Evolutionary conservation across 768 basidiomycete genomes (phyloP), one percentile per base, ranked within the genome.

Genomic region (Hydnomerulius pinastri): DNA sequence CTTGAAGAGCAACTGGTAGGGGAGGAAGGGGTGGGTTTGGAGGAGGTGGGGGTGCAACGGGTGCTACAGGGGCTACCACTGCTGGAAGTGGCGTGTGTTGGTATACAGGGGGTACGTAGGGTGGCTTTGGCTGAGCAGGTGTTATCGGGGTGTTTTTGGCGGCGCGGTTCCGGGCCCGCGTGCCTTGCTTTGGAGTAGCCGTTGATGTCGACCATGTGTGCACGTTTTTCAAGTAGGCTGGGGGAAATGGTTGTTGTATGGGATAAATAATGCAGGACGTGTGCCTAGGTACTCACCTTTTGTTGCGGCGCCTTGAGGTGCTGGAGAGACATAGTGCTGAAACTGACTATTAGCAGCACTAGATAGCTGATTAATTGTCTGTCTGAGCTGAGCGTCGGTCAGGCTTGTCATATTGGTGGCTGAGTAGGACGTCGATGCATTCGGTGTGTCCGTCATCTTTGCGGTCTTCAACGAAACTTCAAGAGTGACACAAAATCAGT

Each of bases 201-300:
- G 78, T 71, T 0, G 85, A 71, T 4, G 77, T 74, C 4, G 85
- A 83, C 86, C 86, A 88, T 20, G 80, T 82, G 27, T 83, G 78
- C 13, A 88, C 71, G 57, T 88, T 88, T 75, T 82, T 86, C 52
- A 80, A 73, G 61, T 88, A 88, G 2, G 79, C 80, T 81, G 37
- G 28, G 21, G 13, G 24, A 4, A 29, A 58, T 35, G 74, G 72
- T 27, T 64, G 67, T 17, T 70, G 71, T 17, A 79, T 12, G 33
- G 33, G 33, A 13, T 4, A 4, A 17, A 13, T 35, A 5, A 58
- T 54, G 18, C n/a, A 33, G 17, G 13, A 42, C 11, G 45, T 29
- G 17, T 23, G 15, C 10, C 24, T 12, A 30, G 13, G 32, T 17
- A 27, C 52, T 38, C 35, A 71, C 68, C 68, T 50, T 70, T 70